These are phyloP conservation scores for Alternaria gaisen DNA, from an alignment of 2,329 filamentous ascomycete species.

Conservation along the genomic window DNA sequence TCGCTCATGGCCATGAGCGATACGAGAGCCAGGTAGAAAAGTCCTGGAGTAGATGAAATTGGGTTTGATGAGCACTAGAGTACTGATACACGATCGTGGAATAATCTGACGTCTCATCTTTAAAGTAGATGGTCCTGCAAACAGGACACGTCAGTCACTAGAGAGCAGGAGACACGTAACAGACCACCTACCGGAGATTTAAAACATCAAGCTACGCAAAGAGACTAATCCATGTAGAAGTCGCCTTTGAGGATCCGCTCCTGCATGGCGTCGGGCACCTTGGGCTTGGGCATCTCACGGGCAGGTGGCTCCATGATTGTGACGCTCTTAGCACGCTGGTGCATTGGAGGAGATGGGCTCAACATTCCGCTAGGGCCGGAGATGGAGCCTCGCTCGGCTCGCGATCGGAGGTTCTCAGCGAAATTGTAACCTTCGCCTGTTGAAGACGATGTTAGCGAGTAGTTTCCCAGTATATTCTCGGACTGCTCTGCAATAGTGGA, in stretches of 20 bases:
- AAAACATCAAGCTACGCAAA: constrained; percentile 15
- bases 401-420: constrained; percentile 92
- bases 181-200: constrained; percentile 34
- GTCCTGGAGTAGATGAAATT: constrained; percentile 8
- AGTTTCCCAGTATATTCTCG: constrained; percentile 53
- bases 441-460: constrained; percentile 69
- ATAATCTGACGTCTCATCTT: constrained; percentile 18
- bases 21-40: constrained; percentile 6
- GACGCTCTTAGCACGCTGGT: constrained; percentile 76
- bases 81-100: constrained; percentile 28
- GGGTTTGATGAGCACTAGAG: constrained; percentile 16
- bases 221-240: constrained; percentile 88
- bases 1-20: constrained; percentile 12
- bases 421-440: constrained; percentile 96
- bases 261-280: constrained; percentile 85
- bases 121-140: constrained; percentile 16
- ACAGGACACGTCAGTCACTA: constrained; percentile 11
- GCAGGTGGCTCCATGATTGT: constrained; percentile 67
- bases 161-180: background rate
- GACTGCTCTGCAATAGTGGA: constrained; percentile 44
- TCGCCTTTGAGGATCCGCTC: constrained; percentile 97
- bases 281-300: constrained; percentile 66
- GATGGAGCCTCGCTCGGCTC: constrained; percentile 77
- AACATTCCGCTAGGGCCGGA: constrained; percentile 55
- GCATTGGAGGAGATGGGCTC: constrained; percentile 39